Evolutionary conservation across 306 rosid genomes (phyloP), one percentile per base, ranked within the genome.

Genomic region (Dalbergia oliveri): DNA sequence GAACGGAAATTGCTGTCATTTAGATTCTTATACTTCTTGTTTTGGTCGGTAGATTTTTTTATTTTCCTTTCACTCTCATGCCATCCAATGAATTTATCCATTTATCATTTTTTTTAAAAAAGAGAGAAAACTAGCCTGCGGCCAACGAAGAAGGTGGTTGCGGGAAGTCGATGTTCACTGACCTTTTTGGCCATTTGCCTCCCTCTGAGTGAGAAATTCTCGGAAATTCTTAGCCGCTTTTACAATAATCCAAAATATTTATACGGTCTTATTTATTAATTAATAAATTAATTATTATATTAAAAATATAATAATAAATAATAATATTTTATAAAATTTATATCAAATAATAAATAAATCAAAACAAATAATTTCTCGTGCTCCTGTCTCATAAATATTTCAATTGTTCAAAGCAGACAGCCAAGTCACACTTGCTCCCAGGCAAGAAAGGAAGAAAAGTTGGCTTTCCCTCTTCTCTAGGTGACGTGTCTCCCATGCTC

Each of bases 401-500:
- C 14, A 18, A 50, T 14, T 11, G 58, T 37, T 14, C 13, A 37
- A 56, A 34, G 50, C 21, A 33, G 16, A 11, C 3, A 8, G 16
- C 63, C 33, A 51, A 39, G 64, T 31, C 57, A 50, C 14, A 13
- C 57, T 10, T 10, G 14, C 12, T 51, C 39, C 72, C 15, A 64
- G 44, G 58, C 4, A 63, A 53, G 6, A 5, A 15, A 61, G 16
- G 4, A 4, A 78, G 73, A 26, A 69, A 66, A 70, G 54, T 86
- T 69, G 75, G 70, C 51, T 81, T 69, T 77, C 57, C 35, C 78
- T 79, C 81, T 37, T 2, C 31, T 26, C 31, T 45, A 23, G 4
- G 66, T 81, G 79, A 80, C 91, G 91, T 88, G 92, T 75, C 80
- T 61, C 13, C 62, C 67, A 15, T 83, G 84, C 76, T 74, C 58